phyloP scores from a whole-genome alignment of 1,139 yeast genomes.

The Torulaspora globosa region DNA sequence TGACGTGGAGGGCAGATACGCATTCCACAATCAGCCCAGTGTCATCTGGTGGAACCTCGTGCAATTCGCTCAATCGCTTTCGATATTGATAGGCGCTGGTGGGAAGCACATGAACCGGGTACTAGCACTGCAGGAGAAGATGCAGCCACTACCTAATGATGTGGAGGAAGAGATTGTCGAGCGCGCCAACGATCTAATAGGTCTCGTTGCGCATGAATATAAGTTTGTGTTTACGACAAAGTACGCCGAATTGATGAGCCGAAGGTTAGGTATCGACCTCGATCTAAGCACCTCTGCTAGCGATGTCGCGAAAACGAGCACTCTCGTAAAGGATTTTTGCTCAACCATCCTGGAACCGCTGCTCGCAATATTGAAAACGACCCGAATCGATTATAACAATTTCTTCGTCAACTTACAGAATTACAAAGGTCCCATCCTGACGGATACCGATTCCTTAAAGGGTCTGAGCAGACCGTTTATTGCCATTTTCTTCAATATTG shows the following conservation, averaged over 20 bases:
- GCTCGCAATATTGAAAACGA: conserved; percentile 55
- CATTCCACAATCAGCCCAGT: conserved; percentile 76
- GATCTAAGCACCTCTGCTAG: conserved; percentile 24
- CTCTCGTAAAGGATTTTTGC: conserved; percentile 21
- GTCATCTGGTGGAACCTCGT: conserved; percentile 93
- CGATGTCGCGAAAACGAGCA: conserved; percentile 16
- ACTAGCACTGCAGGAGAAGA: conserved; percentile 27
- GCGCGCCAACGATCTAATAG: conserved; percentile 65
- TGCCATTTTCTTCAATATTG: conserved; percentile 39
- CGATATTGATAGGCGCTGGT: conserved; percentile 75
- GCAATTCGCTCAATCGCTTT: conserved; percentile 77
- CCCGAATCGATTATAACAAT: conserved; percentile 73
- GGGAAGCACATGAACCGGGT: conserved; percentile 45
- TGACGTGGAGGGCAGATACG: conserved; percentile 67
- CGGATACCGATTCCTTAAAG: conserved; percentile 21
- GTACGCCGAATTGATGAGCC: conserved; percentile 57
- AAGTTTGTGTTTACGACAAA: conserved; percentile 56
- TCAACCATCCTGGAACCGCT: conserved; percentile 50
- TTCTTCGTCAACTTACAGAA: conserved; percentile 66
- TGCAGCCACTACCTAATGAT: conserved; percentile 41
- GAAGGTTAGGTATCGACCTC: conserved; percentile 67
- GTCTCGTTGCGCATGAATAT: conserved; percentile 61
- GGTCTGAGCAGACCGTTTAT: conserved; percentile 37
- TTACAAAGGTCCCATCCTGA: conserved; percentile 19
- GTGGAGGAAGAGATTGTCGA: conserved; percentile 50